phyloP scores from a whole-genome alignment of 495 filamentous ascomycete species.

The Aspergillus homomorphus region DNA sequence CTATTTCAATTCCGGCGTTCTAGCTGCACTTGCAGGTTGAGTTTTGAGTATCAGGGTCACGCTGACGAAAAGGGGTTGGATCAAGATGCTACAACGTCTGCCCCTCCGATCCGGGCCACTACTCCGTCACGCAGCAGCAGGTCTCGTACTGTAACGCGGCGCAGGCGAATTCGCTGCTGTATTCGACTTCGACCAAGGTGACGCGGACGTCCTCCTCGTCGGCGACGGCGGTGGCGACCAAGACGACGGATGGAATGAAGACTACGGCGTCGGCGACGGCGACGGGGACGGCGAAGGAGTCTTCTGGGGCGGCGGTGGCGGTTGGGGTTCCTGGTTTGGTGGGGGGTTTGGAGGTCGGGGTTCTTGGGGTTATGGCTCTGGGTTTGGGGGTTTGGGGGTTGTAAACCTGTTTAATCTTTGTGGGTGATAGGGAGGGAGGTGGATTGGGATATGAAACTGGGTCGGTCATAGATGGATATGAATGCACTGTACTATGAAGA shows the following conservation, averaged over 20 bases:
- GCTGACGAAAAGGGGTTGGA: too few relatives aligned
- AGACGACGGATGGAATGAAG: neutral
- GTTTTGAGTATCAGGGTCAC: too few relatives aligned
- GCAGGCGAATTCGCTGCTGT: conserved; percentile 19
- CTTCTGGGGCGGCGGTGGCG: conserved; percentile 22
- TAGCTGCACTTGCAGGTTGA: too few relatives aligned
- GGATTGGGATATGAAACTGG: neutral
- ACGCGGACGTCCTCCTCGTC: neutral
- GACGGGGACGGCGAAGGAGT: conserved; percentile 8
- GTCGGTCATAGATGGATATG: neutral
- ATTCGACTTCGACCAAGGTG: conserved; percentile 8
- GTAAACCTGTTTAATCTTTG: neutral
- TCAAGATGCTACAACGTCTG: conserved; percentile 44
- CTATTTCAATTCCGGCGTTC: neutral
- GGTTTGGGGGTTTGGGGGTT: neutral
- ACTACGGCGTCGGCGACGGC: conserved; percentile 2
- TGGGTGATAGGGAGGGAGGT: neutral
- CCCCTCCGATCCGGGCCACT: conserved; percentile 26
- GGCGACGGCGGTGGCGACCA: conserved; percentile 11
- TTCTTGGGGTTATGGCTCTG: conserved; percentile 1
- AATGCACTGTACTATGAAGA: neutral
- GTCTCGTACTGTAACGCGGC: conserved; percentile 35
- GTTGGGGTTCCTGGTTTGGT: conserved; percentile 15
- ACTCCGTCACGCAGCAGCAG: conserved; percentile 24
- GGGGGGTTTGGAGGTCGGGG: conserved; percentile 1